Evolutionary conservation across 345 rosid genomes (phyloP).

Genomic region (Eutrema japonicum): DNA sequence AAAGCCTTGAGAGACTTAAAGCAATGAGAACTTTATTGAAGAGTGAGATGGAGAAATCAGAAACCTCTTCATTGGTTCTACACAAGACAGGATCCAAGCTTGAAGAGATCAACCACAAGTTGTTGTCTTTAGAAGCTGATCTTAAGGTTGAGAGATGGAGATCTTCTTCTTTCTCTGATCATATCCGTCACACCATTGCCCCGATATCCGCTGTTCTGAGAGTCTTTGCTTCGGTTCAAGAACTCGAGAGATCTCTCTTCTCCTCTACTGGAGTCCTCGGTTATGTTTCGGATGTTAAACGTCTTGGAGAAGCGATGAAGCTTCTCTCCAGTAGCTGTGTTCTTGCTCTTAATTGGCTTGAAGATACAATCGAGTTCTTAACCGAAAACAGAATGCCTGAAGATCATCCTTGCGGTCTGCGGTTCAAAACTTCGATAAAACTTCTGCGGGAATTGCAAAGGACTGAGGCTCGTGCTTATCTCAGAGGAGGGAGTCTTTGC

Average conservation of each 20-base stretch:
- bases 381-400: slow-evolving; percentile 51
- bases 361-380: slow-evolving; percentile 54
- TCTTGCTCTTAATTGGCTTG: slow-evolving; percentile 75
- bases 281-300: slow-evolving; percentile 55
- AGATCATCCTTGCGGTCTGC: slow-evolving; percentile 44
- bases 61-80: slow-evolving; percentile 51
- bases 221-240: slow-evolving; percentile 52
- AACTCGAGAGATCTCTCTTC: slow-evolving; percentile 55
- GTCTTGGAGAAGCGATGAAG: slow-evolving; percentile 63
- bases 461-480: slow-evolving; percentile 45
- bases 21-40: slow-evolving; percentile 56
- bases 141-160: slow-evolving; percentile 48
- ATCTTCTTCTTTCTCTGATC: slow-evolving; percentile 53
- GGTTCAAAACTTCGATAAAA: slow-evolving; percentile 50
- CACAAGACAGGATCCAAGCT: slow-evolving; percentile 51
- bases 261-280: slow-evolving; percentile 39
- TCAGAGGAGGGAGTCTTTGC: slow-evolving; percentile 55
- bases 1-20: slow-evolving; percentile 47
- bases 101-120: slow-evolving; percentile 43
- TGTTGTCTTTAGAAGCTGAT: slow-evolving; percentile 53
- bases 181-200: slow-evolving; percentile 55
- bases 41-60: slow-evolving; percentile 63
- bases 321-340: slow-evolving; percentile 68
- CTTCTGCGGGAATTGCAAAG: slow-evolving; percentile 54
- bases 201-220: slow-evolving; percentile 65